These are phyloP conservation scores for Puccinia horiana DNA, from an alignment of 1,284 basidiomycete genomes.

Conservation along the genomic window DNA sequence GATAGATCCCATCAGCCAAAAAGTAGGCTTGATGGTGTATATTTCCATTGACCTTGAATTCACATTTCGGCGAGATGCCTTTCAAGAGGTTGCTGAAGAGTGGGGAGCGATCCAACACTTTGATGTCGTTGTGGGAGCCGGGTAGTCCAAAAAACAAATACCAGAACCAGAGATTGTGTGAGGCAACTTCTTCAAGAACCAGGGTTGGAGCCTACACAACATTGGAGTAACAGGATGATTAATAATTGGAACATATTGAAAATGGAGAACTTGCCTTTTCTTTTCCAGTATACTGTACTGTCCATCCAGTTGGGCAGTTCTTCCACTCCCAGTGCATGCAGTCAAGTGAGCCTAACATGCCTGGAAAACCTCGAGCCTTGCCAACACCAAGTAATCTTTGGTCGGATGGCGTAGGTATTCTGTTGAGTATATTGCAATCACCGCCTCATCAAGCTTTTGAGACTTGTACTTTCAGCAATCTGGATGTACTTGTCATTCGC, in stretches of 20 bases:
- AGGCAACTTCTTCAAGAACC: constrained; percentile 9
- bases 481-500: background rate
- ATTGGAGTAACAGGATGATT: background rate
- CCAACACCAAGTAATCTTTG: background rate
- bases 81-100: background rate
- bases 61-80: background rate
- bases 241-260: background rate
- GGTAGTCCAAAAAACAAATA: constrained; percentile 16
- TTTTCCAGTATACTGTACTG: background rate
- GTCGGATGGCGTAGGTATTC: constrained; percentile 7
- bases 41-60: background rate
- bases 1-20: constrained; percentile 3
- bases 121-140: constrained; percentile 16
- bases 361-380: background rate
- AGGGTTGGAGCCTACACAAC: background rate
- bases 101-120: background rate
- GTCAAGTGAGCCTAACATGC: background rate
- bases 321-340: constrained; percentile 24
- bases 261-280: background rate
- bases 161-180: constrained; percentile 10
- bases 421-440: background rate
- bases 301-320: background rate
- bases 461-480: constrained; percentile 4
- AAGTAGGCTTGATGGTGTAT: background rate
- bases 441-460: background rate